Conservation (phyloP, 202 grass and related monocot species). For the Carex sylvatica region DNA sequence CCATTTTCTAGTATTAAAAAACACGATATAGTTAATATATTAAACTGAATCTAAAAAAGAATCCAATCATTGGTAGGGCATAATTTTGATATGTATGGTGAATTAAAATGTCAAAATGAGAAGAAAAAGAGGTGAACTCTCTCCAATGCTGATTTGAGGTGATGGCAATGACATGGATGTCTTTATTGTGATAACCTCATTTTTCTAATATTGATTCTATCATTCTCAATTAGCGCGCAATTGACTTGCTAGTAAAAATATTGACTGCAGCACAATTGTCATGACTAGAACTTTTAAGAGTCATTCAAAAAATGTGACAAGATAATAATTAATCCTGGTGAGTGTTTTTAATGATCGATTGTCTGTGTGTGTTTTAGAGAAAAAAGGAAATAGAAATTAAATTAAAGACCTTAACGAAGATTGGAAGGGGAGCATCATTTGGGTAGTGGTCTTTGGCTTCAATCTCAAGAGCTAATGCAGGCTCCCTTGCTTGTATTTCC, state of each 20-base stretch:
- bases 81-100: neutral
- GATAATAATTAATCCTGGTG: neutral
- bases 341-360: neutral
- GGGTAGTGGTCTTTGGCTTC: slow-evolving; percentile 3
- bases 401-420: slow-evolving; percentile 65
- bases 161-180: neutral
- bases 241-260: neutral
- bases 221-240: neutral
- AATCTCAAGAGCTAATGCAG: slow-evolving; percentile 31
- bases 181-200: neutral
- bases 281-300: neutral
- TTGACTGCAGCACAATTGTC: neutral
- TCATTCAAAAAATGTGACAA: neutral
- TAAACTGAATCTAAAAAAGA: neutral
- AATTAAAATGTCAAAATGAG: neutral
- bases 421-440: slow-evolving; percentile 72
- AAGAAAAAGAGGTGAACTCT: neutral
- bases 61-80: neutral
- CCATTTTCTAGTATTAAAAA: neutral
- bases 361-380: neutral
- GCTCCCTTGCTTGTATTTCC: slow-evolving; percentile 42
- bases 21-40: neutral
- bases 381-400: no score
- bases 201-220: neutral
- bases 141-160: neutral